Conservation (phyloP, 106 monocot species). For the Allium sativum region DNA sequence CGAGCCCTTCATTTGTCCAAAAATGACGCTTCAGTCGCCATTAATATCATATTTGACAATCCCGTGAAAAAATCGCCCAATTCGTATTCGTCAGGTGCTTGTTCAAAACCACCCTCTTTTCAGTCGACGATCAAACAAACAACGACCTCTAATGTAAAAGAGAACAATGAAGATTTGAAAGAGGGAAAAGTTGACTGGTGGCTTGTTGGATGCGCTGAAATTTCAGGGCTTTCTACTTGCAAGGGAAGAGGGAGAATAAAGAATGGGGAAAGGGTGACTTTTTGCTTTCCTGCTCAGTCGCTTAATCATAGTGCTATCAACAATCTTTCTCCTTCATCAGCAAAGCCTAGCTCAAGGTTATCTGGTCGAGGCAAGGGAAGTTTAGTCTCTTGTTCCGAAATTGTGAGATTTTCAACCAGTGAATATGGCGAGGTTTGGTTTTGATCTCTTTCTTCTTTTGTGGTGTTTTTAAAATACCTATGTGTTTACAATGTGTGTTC, state of each 20-base stretch:
- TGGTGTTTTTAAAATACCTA: not conserved
- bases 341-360: constrained; percentile 12
- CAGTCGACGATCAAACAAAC: not conserved
- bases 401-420: constrained; percentile 71
- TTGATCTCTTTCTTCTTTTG: not conserved
- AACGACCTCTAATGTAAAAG: not conserved
- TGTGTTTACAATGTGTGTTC: no score
- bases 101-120: no score
- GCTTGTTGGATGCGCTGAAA: constrained; percentile 50
- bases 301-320: not conserved
- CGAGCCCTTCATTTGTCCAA: constrained; percentile 88
- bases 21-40: constrained; percentile 74
- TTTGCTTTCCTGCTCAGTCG: constrained; percentile 45
- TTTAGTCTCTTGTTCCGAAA: constrained; percentile 52
- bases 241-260: constrained; percentile 52
- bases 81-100: not conserved
- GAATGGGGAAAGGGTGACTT: constrained; percentile 45
- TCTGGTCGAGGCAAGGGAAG: constrained; percentile 9
- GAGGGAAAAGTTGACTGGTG: constrained; percentile 32
- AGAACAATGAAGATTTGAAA: not conserved
- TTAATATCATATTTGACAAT: constrained; percentile 90
- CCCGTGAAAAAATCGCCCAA: constrained; percentile 8
- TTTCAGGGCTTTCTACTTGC: constrained; percentile 83
- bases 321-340: not conserved
- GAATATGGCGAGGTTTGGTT: constrained; percentile 51